Evolutionary conservation across 1,284 basidiomycete species (phyloP).

Genomic region (Microbotryum saponariae): DNA sequence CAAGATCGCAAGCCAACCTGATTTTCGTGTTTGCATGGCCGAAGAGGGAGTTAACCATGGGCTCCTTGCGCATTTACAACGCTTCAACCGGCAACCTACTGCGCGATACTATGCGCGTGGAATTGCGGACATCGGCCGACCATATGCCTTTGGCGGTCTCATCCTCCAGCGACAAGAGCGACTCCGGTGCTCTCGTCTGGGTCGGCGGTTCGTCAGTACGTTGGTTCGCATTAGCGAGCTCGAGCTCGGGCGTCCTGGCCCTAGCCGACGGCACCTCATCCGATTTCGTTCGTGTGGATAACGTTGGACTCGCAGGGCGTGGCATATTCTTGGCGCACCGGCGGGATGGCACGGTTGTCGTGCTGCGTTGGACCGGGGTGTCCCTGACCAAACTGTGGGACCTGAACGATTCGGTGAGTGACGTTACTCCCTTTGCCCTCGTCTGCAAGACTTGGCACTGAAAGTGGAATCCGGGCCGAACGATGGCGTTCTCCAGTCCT

Average conservation of each 20-base stretch:
- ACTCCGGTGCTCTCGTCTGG: background rate
- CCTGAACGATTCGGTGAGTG: constrained; percentile 54
- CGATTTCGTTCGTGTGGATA: constrained; percentile 16
- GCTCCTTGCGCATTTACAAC: no score
- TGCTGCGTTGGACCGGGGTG: constrained; percentile 47
- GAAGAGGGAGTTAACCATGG: no score
- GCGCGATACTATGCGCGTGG: no score
- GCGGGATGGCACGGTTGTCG: constrained; percentile 51
- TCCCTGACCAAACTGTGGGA: constrained; percentile 50
- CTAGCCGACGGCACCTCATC: background rate
- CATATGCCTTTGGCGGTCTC: no score
- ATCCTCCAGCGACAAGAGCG: background rate
- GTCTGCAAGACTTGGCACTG: background rate
- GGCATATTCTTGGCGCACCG: constrained; percentile 45
- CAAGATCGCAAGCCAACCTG: no score
- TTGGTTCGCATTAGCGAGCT: background rate
- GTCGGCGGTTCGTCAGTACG: background rate
- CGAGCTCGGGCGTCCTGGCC: background rate
- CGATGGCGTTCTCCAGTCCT: constrained; percentile 24
- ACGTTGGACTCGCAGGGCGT: constrained; percentile 37
- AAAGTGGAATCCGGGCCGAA: no score
- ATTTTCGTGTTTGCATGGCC: no score
- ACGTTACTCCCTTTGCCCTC: constrained; percentile 6
- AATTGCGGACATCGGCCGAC: no score
- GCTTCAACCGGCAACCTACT: no score